These are phyloP conservation scores for Coelastrella sp. DNA, from an alignment of 139 green algal species.

Conservation along the genomic window DNA sequence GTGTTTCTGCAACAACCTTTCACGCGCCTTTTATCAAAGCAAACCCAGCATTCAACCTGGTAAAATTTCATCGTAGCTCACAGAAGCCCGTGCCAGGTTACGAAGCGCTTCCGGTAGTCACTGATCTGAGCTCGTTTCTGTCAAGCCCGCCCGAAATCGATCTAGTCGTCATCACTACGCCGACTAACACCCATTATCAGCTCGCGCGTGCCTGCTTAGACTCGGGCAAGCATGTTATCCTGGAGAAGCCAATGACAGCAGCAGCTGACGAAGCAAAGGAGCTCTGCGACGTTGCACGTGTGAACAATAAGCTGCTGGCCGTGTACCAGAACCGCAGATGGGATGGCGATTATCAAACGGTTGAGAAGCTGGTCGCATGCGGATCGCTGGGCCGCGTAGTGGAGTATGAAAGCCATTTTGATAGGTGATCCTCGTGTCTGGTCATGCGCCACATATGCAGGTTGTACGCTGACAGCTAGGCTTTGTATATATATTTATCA, in stretches of 20 bases:
- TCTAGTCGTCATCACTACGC: slow-evolving; percentile 39
- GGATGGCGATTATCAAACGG: slow-evolving; percentile 38
- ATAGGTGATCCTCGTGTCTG: not conserved
- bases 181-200: slow-evolving; percentile 9
- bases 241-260: slow-evolving; percentile 35
- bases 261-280: not conserved
- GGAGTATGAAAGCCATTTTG: slow-evolving; percentile 42
- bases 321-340: slow-evolving; percentile 47
- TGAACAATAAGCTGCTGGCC: slow-evolving; percentile 15
- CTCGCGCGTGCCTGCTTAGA: slow-evolving; percentile 12
- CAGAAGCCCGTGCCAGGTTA: not conserved
- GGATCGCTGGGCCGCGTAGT: slow-evolving; percentile 28
- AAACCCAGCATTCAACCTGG: not conserved
- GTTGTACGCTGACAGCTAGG: not conserved
- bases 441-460: not conserved
- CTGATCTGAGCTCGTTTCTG: slow-evolving; percentile 6
- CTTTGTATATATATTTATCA: no score
- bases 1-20: slow-evolving; percentile 1
- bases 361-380: not conserved
- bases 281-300: not conserved
- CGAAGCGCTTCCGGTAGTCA: not conserved
- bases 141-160: not conserved
- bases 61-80: not conserved
- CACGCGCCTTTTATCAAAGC: slow-evolving; percentile 3
- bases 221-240: slow-evolving; percentile 35